phyloP scores from a whole-genome alignment of 177 flowering plant genomes.

The Vitis hybrid region DNA sequence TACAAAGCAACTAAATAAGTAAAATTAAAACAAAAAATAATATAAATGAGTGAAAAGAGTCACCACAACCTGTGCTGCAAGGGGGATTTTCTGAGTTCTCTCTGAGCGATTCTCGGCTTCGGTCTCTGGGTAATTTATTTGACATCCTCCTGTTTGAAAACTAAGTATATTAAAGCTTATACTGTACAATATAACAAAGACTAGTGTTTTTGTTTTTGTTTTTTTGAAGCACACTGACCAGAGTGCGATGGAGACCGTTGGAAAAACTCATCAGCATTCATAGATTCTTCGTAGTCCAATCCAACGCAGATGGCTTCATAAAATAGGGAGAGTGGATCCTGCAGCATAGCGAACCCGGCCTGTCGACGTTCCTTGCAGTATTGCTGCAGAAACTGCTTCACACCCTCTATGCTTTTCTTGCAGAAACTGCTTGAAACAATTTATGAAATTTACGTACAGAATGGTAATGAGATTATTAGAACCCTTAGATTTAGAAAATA shows the following conservation, averaged over 20 bases:
- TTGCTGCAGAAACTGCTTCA: conserved; percentile 47
- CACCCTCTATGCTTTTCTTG: conserved; percentile 35
- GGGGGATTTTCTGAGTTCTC: background rate
- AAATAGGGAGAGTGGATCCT: conserved; percentile 49
- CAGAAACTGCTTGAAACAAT: conserved; percentile 30
- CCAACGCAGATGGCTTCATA: conserved; percentile 57
- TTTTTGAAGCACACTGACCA: conserved; percentile 9
- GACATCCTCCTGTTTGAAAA: background rate
- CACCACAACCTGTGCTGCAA: conserved; percentile 22
- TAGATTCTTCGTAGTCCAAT: conserved; percentile 20
- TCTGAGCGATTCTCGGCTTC: background rate
- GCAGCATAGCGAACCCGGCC: conserved; percentile 42
- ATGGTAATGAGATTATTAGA: too few species aligned
- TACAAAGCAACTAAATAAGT: background rate
- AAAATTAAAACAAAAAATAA: background rate
- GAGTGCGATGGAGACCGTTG: conserved; percentile 14
- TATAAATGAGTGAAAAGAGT: background rate
- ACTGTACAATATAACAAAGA: background rate
- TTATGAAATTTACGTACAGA: too few species aligned
- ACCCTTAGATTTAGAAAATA: background rate
- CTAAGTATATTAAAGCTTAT: background rate
- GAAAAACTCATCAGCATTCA: conserved; percentile 8
- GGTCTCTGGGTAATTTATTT: background rate
- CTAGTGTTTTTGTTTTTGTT: too few species aligned
- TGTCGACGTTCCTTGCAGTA: conserved; percentile 38